phyloP scores from a whole-genome alignment of 352 stramenopile species.

The Pythium pyrilobum region DNA sequence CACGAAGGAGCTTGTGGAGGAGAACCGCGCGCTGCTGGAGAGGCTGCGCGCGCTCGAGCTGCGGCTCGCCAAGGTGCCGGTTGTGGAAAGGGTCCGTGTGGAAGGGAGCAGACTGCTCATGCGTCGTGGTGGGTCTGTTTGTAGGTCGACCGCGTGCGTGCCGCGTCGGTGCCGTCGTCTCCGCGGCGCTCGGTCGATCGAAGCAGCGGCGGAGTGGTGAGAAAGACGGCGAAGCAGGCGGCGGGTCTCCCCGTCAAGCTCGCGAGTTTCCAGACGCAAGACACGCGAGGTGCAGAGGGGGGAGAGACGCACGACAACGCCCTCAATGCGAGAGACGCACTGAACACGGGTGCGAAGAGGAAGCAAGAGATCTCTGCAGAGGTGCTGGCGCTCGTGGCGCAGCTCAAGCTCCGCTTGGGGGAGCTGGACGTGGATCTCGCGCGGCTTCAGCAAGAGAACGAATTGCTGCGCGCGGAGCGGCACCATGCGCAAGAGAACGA shows the following conservation, averaged over 20 bases:
- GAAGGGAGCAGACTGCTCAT: too few species aligned
- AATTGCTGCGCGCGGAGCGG: constrained; percentile 32
- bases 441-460: constrained; percentile 47
- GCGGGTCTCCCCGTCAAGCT: constrained; percentile 2
- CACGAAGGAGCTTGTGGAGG: constrained; percentile 55
- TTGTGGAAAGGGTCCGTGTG: background rate
- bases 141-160: background rate
- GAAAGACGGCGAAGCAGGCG: background rate
- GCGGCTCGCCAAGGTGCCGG: constrained; percentile 34
- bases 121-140: too few species aligned
- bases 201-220: background rate
- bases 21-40: constrained; percentile 42
- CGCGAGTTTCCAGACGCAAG: constrained; percentile 9
- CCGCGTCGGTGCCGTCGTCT: background rate
- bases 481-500: background rate
- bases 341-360: background rate
- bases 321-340: background rate
- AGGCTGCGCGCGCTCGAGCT: constrained; percentile 33
- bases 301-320: background rate
- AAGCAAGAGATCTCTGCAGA: background rate
- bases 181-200: constrained; percentile 1
- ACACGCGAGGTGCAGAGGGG: background rate
- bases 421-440: constrained; percentile 43
- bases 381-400: constrained; percentile 20
- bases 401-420: constrained; percentile 34